Evolutionary conservation across 352 stramenopile genomes (phyloP).

Genomic region (Globisporangium solare): DNA sequence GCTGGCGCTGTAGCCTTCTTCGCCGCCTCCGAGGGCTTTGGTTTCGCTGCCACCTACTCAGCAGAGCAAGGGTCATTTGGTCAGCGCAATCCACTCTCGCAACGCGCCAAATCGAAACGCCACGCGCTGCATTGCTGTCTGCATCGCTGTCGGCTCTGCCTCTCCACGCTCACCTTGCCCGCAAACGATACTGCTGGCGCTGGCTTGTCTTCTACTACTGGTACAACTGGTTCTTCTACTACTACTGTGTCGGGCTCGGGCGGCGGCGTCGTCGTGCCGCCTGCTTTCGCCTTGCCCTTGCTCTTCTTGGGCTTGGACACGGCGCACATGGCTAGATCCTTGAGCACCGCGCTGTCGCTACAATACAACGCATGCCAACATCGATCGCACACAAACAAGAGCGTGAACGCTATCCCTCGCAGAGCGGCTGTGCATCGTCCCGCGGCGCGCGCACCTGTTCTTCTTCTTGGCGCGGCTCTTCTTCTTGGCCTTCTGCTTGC

Average conservation of each 20-base stretch:
- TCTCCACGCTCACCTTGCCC: neutral
- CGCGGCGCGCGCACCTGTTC: slow-evolving; percentile 28
- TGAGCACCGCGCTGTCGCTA: slow-evolving; percentile 61
- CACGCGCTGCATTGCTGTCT: too few relatives aligned
- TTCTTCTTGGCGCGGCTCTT: slow-evolving; percentile 78
- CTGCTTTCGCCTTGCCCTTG: slow-evolving; percentile 42
- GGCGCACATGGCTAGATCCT: slow-evolving; percentile 69
- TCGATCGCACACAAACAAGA: neutral
- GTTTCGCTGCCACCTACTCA: slow-evolving; percentile 5
- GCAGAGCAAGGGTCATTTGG: slow-evolving; percentile 2
- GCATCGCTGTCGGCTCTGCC: neutral
- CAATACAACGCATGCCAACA: slow-evolving; percentile 1
- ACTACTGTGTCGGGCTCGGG: slow-evolving; percentile 7
- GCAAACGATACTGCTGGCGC: neutral
- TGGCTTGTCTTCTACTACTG: slow-evolving; percentile 13
- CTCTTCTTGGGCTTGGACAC: slow-evolving; percentile 60
- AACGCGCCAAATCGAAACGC: neutral
- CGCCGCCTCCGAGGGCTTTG: neutral
- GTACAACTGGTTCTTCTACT: slow-evolving; percentile 16
- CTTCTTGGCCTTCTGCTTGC: slow-evolving; percentile 68
- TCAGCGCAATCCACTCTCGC: slow-evolving; percentile 1
- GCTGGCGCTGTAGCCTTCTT: neutral
- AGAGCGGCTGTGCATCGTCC: neutral
- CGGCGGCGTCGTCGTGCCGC: slow-evolving; percentile 1
- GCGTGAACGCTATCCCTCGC: neutral